phyloP scores from a whole-genome alignment of 352 stramenopile genomes.

The Phytophthora sojae region DNA sequence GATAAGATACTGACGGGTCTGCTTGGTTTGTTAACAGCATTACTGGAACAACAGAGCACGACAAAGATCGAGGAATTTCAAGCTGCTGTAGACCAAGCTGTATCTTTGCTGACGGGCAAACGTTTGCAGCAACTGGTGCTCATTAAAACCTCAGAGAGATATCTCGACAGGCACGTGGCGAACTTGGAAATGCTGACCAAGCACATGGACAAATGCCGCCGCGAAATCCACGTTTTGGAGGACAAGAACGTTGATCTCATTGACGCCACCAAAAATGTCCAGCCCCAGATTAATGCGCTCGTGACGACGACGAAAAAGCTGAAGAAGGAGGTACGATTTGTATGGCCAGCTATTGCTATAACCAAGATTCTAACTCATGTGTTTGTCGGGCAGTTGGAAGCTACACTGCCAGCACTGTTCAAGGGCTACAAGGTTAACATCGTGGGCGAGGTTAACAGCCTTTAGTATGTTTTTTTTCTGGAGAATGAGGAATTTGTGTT shows the following conservation, averaged over 20 bases:
- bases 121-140: constrained; percentile 79
- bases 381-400: constrained; percentile 56
- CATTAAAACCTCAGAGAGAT: constrained; percentile 78
- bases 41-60: constrained; percentile 75
- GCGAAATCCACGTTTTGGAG: constrained; percentile 68
- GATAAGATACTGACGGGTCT: constrained; percentile 15
- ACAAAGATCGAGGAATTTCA: constrained; percentile 55
- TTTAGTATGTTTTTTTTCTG: constrained; percentile 38
- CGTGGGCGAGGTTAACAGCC: constrained; percentile 80
- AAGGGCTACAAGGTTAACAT: constrained; percentile 86
- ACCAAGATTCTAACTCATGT: constrained; percentile 12
- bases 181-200: constrained; percentile 76
- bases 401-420: constrained; percentile 64
- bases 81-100: constrained; percentile 45
- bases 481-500: neutral
- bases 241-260: constrained; percentile 81
- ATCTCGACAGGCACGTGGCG: constrained; percentile 74
- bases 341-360: neutral
- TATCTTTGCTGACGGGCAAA: constrained; percentile 67
- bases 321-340: constrained; percentile 63
- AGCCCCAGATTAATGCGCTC: constrained; percentile 66
- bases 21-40: constrained; percentile 33
- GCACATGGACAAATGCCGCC: constrained; percentile 76
- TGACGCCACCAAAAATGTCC: constrained; percentile 57
- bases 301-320: constrained; percentile 67